Evolutionary conservation across 2,329 filamentous ascomycete genomes (phyloP).

Genomic region (Paracoccidioides brasiliensis): DNA sequence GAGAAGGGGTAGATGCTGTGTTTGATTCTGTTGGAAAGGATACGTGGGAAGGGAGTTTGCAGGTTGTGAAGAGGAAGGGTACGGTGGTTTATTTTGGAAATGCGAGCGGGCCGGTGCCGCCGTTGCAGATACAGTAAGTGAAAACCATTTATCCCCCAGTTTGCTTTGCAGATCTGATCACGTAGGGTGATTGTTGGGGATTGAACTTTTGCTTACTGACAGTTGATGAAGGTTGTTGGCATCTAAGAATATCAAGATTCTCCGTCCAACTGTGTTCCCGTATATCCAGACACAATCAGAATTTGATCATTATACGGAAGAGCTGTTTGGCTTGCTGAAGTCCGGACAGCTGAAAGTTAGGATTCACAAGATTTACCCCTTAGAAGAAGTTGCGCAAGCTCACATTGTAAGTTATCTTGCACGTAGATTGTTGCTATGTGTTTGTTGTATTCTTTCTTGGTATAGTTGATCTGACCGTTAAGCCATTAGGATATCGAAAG

Average conservation of each 20-base stretch:
- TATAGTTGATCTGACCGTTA: background rate
- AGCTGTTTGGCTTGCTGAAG: slow-evolving; percentile 60
- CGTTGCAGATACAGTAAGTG: slow-evolving; percentile 47
- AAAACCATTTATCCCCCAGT: slow-evolving; percentile 19
- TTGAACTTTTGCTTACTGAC: background rate
- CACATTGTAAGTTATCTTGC: slow-evolving; percentile 39
- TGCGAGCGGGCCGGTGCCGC: slow-evolving; percentile 65
- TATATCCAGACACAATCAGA: slow-evolving; percentile 61
- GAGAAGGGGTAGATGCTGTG: slow-evolving; percentile 60
- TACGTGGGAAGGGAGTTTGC: slow-evolving; percentile 68
- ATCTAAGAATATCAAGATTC: slow-evolving; percentile 63
- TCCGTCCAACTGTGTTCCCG: slow-evolving; percentile 59
- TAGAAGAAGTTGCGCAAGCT: slow-evolving; percentile 58
- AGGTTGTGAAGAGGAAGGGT: slow-evolving; percentile 64
- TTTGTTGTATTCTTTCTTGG: background rate
- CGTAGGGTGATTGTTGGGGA: background rate
- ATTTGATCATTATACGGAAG: slow-evolving; percentile 53
- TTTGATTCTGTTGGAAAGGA: slow-evolving; percentile 78
- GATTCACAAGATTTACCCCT: slow-evolving; percentile 64
- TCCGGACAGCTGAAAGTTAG: slow-evolving; percentile 57
- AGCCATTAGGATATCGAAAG: slow-evolving; percentile 55
- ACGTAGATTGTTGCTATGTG: background rate
- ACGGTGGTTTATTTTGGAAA: slow-evolving; percentile 70
- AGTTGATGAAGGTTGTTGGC: slow-evolving; percentile 38
- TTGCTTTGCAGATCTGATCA: background rate